Base-by-base conservation (phyloP, 805 yeast genomes). In the Pichia cephalocereana region DNA sequence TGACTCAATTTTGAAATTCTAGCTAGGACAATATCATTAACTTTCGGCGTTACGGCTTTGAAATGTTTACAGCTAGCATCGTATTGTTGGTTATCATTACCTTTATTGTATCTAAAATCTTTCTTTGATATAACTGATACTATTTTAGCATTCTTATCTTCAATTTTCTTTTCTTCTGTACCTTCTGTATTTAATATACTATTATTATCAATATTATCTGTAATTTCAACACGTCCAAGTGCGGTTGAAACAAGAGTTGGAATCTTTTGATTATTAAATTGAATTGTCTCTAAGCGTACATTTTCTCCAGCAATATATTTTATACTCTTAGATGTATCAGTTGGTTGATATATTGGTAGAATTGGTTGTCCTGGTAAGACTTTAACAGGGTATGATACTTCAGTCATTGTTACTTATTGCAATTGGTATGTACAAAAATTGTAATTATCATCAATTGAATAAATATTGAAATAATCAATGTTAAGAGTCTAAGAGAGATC, bases 361-460 rank as follows among this genome's bases (percentile, higher is more conserved):
- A 88, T 70, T 40, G 82, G 76, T 57, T 88, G 96, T 0, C 96
- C 96, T 1, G 96, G 96, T n/a, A 82, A 70, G 3, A 76, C 86
- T 37, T 62, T 61, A 32, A 69, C 65, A 19, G 83, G 82, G n/a
- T 42, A 74, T 46, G 32, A 17, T 6, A 8, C 14, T 36, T n/a
- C 17, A 32, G 23, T n/a, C 47, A 43, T 47, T 7, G 12, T 8
- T 23, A 11, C 14, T 15, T 8, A 23, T 23, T 23, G 4, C 26
- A 38, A 3, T 32, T 30, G 32, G n/a, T n/a, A n/a, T n/a, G n/a
- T n/a, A n/a, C n/a, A n/a, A n/a, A n/a, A n/a, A n/a, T n/a, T n/a
- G n/a, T n/a, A n/a, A n/a, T n/a, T n/a, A n/a, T n/a, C n/a, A n/a
- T n/a, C n/a, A n/a, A n/a, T n/a, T n/a, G n/a, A n/a, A n/a, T n/a